Conservation (phyloP, 257 asterid genomes). For the Galeopsis tetrahit region DNA sequence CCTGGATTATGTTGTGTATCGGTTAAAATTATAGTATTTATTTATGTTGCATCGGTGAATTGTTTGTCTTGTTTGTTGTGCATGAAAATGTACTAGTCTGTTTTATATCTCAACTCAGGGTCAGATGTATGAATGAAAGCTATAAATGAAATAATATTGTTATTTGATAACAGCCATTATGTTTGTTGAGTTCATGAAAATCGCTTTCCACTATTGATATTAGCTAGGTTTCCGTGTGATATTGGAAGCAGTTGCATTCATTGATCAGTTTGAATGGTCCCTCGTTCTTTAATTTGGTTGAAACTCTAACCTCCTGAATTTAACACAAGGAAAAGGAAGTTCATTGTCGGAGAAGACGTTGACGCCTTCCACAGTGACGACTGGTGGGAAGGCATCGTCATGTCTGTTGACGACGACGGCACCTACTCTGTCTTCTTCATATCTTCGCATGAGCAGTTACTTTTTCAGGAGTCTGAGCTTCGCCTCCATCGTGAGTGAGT, state of each 20-base stretch:
- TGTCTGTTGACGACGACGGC: too few relatives aligned
- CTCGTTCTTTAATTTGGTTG: constrained; percentile 17
- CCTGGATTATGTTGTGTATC: constrained; percentile 24
- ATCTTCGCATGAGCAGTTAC: too few relatives aligned
- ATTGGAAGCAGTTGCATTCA: not conserved
- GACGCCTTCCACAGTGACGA: too few relatives aligned
- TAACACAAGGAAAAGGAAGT: not conserved
- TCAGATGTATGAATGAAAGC: not conserved
- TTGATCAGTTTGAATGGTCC: constrained; percentile 13
- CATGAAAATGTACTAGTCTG: not conserved
- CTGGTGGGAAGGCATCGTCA: too few relatives aligned
- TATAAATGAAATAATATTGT: constrained; percentile 20
- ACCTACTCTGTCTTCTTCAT: too few relatives aligned
- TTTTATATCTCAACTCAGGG: constrained; percentile 2
- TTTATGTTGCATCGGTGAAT: constrained; percentile 19
- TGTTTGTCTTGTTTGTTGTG: constrained; percentile 21
- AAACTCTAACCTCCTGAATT: not conserved
- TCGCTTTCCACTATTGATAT: not conserved
- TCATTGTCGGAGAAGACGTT: not conserved
- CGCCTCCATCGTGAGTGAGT: too few relatives aligned
- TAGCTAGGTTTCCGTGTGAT: constrained; percentile 5
- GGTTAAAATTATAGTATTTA: constrained; percentile 33
- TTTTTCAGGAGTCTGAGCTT: too few relatives aligned
- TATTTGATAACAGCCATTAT: not conserved
- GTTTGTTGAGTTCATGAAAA: constrained; percentile 17